A percentile compares a stretch with the other conserved stretches of the same genome.
Evolutionary conservation across 164 flowering plant genomes (phyloP).

Genomic region (Platanus orientalis): DNA sequence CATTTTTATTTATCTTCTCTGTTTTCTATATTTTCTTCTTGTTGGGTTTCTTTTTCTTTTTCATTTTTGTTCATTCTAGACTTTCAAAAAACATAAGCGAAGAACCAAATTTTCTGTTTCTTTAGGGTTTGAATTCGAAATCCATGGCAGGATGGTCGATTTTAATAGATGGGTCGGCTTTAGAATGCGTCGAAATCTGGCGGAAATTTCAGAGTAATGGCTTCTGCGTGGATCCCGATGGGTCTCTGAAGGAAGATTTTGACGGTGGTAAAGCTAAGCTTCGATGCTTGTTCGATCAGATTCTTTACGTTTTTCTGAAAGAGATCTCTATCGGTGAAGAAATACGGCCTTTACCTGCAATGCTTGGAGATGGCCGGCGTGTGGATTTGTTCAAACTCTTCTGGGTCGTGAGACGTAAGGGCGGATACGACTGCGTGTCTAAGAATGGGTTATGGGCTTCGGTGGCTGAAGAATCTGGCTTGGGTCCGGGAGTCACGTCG

Average conservation of each 20-base stretch:
- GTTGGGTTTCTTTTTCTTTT: too few species aligned
- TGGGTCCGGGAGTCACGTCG: constrained; percentile 17
- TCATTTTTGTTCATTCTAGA: neutral
- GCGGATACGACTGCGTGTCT: constrained; percentile 47
- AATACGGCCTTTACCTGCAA: constrained; percentile 38
- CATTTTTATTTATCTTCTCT: neutral
- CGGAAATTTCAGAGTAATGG: constrained; percentile 16
- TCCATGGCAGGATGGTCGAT: constrained; percentile 54
- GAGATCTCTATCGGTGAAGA: constrained; percentile 20
- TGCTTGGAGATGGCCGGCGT: constrained; percentile 37
- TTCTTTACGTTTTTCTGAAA: constrained; percentile 29
- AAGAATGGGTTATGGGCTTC: constrained; percentile 36
- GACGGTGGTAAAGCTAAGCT: neutral
- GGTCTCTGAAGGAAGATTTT: neutral
- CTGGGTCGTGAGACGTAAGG: constrained; percentile 38
- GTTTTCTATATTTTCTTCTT: neutral
- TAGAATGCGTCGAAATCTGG: constrained; percentile 24
- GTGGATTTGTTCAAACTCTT: constrained; percentile 52
- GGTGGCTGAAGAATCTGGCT: constrained; percentile 40
- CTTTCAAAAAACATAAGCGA: neutral
- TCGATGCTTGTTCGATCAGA: constrained; percentile 36
- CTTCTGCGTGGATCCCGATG: constrained; percentile 14
- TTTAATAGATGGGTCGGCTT: constrained; percentile 26
- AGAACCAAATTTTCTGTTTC: neutral
- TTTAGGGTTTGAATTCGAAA: constrained; percentile 8